Base-by-base conservation (phyloP, 2,329 filamentous ascomycete species). In the Dactylellina sp. region DNA sequence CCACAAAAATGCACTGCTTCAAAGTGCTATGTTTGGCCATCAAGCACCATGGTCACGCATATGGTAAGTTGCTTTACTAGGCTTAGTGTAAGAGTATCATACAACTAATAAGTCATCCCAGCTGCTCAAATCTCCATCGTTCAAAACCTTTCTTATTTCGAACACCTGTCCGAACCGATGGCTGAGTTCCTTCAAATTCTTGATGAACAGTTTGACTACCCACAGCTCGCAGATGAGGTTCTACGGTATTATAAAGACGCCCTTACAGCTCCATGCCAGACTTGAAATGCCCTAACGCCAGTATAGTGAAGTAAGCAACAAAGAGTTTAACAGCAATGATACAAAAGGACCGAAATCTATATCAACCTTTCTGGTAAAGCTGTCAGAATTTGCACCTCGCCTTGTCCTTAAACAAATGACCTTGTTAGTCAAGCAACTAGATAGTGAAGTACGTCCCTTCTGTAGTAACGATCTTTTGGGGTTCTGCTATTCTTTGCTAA, bases 91-190 rank as follows among this genome's bases (percentile, higher is more conserved):
- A 16, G n/a, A 46, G 32, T 22, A n/a, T 16, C 11, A 24, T 53
- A 16, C 7, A 47, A 20, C 20, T 52, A 22, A 61, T 7, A 2
- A 22, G 2, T 20, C 78, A 78, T 75, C 4, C 22, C 42, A 96
- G 92, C 91, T 57, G 95, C 95, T 1, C 95, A 99, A 85, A 98
- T 96, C 52, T 96, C 93, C 49, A 96, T 99, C 79, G 93, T 98
- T 62, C 95, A 99, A 81, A 98, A 95, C 80, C 83, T 99, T 77
- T 97, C 95, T 3, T 99, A 99, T 81, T 99, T 98, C 79, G 95
- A 99, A 82, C 95, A 99, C 81, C 84, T 99, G n/a, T 94, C 95
- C 0, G 95, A 99, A 80, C 95, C 95, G 0, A 99, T 99, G 95
- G 95, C 95, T 32, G 96, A 99, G 81, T 97, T 99, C 78, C 84